These are phyloP conservation scores for Amanita rimosa DNA, from an alignment of 768 basidiomycete genomes.

Conservation along the genomic window DNA sequence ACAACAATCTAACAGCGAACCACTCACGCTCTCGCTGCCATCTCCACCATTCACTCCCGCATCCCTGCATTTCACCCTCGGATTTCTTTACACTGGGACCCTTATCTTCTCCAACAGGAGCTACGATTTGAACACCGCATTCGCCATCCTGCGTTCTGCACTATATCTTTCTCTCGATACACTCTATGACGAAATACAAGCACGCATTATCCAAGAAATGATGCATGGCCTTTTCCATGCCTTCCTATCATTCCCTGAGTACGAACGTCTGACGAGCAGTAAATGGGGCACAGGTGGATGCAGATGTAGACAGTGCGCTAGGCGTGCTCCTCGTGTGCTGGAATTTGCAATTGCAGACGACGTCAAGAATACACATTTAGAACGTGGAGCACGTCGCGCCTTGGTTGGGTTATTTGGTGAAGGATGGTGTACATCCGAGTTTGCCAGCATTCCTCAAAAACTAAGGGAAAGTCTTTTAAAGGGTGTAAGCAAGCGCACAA, in stretches of 20 bases:
- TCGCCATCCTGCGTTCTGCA: conserved; percentile 79
- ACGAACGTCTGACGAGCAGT: conserved; percentile 61
- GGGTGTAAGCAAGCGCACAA: conserved; percentile 61
- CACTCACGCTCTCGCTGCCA: conserved; percentile 58
- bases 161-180: conserved; percentile 66
- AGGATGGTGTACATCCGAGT: conserved; percentile 79
- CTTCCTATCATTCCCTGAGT: conserved; percentile 68
- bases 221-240: conserved; percentile 84
- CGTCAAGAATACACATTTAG: conserved; percentile 61
- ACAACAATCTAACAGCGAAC: conserved; percentile 23
- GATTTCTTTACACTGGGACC: conserved; percentile 92
- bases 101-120: conserved; percentile 87
- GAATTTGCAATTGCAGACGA: conserved; percentile 73
- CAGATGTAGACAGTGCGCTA: conserved; percentile 73
- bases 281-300: conserved; percentile 82
- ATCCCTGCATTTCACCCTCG: conserved; percentile 86
- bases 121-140: conserved; percentile 87
- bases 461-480: conserved; percentile 60
- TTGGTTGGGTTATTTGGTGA: conserved; percentile 81
- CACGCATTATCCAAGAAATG: conserved; percentile 80
- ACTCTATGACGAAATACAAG: conserved; percentile 72
- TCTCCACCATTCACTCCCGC: conserved; percentile 94
- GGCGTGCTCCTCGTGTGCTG: conserved; percentile 72
- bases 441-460: conserved; percentile 57
- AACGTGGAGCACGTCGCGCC: conserved; percentile 61